Evolutionary conservation across 148 eudicot genomes (phyloP).

Genomic region (Chenopodium quinoa): DNA sequence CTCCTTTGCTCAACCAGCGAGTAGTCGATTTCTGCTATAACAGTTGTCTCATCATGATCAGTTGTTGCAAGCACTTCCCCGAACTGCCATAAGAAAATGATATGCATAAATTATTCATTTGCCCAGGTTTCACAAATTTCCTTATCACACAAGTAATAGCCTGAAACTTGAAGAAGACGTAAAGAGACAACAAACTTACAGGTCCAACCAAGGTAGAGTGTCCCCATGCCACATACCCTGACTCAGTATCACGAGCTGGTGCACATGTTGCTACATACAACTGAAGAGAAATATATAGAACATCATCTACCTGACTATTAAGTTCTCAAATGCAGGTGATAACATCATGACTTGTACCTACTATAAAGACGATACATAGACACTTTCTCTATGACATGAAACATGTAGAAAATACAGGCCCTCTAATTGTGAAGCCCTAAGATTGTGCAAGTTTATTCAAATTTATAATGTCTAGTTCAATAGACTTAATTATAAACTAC

Average conservation of each 20-base stretch:
- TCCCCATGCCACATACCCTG: constrained; percentile 59
- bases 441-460: background rate
- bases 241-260: constrained; percentile 47
- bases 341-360: too few relatives aligned
- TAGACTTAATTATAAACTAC: background rate
- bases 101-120: background rate
- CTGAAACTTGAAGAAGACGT: background rate
- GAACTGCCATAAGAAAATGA: constrained; percentile 31
- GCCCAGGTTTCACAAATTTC: background rate
- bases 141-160: background rate
- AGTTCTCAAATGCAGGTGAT: background rate
- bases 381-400: background rate
- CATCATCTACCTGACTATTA: background rate
- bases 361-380: background rate
- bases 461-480: too few relatives aligned
- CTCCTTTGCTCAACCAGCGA: constrained; percentile 42
- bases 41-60: constrained; percentile 46
- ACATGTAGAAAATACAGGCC: background rate
- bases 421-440: background rate
- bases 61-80: constrained; percentile 60
- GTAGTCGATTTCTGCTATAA: constrained; percentile 57
- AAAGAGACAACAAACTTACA: constrained; percentile 29
- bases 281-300: constrained; percentile 25
- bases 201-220: constrained; percentile 70
- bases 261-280: constrained; percentile 67